Evolutionary conservation across 768 basidiomycete species (phyloP), one percentile per base, ranked within the genome.

Genomic region (Lactifluus pinguis): DNA sequence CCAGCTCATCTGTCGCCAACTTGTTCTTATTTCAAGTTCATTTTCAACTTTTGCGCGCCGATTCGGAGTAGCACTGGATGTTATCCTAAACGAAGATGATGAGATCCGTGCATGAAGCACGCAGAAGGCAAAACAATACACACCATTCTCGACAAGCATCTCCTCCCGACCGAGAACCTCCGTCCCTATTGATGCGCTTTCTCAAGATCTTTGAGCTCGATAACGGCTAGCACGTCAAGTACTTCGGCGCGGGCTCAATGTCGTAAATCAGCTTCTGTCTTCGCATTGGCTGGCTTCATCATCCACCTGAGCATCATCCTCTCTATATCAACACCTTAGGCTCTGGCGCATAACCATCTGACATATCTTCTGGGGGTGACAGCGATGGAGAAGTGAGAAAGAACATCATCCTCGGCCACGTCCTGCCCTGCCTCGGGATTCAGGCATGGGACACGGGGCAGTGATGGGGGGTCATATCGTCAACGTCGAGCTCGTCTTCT

Each of bases 161-260:
- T 98, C 93, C 72, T 98, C 95, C 83, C 86, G 87, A 36, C 89
- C 87, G 8, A 95, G 75, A 4, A 82, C 84, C 44, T 93, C 89
- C 92, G 98, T 93, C 71, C 94, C 89, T 74, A 71, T 95, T 98
- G 14, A 98, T 77, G 53, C 25, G 25, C 25, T 25, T 25, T 1
- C 25, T 25, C 25, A 25, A 25, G 25, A 25, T 1, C 25, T 2
- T 25, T 25, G 25, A 25, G 25, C 25, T 25, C 1, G 25, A 25
- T 25, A 25, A 25, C 25, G 1, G 25, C 25, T 25, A 25, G 2
- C 25, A 25, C 25, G 2, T 25, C 25, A 25, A 25, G 25, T 25
- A 25, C 25, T 25, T 25, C 25, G 4, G 85, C 25, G 25, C 25
- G 25, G 25, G 90, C 87, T 0, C 86, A 86, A 48, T 87, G 87